These are phyloP conservation scores for Pelomyxa schiedti DNA, from an alignment of 78 protist genomes.

Conservation along the genomic window DNA sequence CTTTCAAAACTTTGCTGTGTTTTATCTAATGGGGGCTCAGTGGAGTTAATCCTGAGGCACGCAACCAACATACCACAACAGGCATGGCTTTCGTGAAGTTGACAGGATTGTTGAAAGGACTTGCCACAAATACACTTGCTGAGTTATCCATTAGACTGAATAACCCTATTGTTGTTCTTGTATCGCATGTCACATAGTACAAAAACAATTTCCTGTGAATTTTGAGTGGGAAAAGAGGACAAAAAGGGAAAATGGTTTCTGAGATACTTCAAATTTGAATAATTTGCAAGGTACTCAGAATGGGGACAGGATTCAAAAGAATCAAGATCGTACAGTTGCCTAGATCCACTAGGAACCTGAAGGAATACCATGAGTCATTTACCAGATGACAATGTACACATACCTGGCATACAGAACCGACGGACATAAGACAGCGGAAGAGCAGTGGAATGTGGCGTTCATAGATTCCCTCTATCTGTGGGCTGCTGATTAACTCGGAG, in stretches of 20 bases:
- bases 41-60: not conserved
- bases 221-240: no score
- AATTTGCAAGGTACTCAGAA: not conserved
- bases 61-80: no score
- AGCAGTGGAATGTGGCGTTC: slow-evolving; percentile 60
- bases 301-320: not conserved
- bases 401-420: slow-evolving; percentile 35
- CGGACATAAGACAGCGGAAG: slow-evolving; percentile 43
- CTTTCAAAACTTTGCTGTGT: not conserved
- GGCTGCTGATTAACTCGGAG: slow-evolving; percentile 15
- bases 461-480: slow-evolving; percentile 77
- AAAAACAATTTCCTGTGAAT: slow-evolving; percentile 5
- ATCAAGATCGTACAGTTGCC: not conserved
- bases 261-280: not conserved
- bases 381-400: not conserved
- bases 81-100: no score
- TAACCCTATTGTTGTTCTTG: not conserved
- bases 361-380: not conserved
- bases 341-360: not conserved
- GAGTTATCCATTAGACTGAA: not conserved
- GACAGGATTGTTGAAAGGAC: not conserved
- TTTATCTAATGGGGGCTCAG: not conserved
- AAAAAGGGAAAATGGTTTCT: not conserved
- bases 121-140: slow-evolving; percentile 2
- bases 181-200: not conserved